Conservation (phyloP, 208 protist species). For the Trypanosoma lewisi region DNA sequence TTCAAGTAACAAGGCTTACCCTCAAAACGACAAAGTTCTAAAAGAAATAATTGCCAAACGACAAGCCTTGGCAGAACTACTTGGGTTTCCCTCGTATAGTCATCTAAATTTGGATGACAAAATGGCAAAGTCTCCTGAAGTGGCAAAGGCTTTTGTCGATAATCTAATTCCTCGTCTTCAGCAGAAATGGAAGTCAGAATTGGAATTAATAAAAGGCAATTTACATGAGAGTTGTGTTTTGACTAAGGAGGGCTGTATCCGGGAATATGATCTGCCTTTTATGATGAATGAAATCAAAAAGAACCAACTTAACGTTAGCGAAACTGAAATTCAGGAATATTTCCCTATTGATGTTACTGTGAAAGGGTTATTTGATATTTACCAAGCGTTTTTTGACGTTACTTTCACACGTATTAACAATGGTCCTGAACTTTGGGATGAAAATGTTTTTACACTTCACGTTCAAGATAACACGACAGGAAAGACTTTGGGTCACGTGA, state of each 20-base stretch:
- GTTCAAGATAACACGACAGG: slow-evolving; percentile 61
- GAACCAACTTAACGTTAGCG: slow-evolving; percentile 76
- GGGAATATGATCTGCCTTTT: slow-evolving; percentile 78
- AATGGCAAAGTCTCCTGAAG: slow-evolving; percentile 78
- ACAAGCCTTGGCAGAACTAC: slow-evolving; percentile 52
- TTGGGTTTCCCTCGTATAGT: slow-evolving; percentile 72
- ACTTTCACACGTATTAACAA: slow-evolving; percentile 71
- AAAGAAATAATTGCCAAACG: slow-evolving; percentile 69
- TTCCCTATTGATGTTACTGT: slow-evolving; percentile 82
- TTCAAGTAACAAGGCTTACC: slow-evolving; percentile 77
- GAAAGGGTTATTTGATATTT: slow-evolving; percentile 78
- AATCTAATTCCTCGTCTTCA: slow-evolving; percentile 66
- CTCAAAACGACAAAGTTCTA: slow-evolving; percentile 55
- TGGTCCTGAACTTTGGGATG: slow-evolving; percentile 70
- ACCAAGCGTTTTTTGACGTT: slow-evolving; percentile 81
- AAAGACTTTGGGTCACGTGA: slow-evolving; percentile 68
- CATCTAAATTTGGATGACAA: slow-evolving; percentile 72
- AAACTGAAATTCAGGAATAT: slow-evolving; percentile 84
- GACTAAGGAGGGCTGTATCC: slow-evolving; percentile 50
- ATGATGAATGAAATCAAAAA: slow-evolving; percentile 82
- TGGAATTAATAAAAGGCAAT: slow-evolving; percentile 59
- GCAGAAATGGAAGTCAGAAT: slow-evolving; percentile 70
- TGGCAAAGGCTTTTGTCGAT: slow-evolving; percentile 60
- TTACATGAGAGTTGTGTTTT: slow-evolving; percentile 72
- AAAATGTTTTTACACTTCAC: slow-evolving; percentile 61